Conservation (phyloP, 73 alveolate genomes). For the Paramecium octaurelia region DNA sequence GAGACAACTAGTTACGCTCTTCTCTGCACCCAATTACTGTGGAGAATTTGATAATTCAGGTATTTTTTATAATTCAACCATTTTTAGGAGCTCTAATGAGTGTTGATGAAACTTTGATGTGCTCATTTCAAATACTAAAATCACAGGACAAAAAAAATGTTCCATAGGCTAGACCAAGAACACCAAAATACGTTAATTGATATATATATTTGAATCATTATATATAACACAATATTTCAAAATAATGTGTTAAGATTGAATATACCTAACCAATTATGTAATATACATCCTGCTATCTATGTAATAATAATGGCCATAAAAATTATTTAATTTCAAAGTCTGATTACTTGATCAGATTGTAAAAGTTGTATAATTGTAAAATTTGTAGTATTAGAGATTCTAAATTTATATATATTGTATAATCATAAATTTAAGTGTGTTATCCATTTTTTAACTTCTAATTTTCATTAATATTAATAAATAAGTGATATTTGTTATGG, state of each 20-base stretch:
- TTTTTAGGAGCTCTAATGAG: conserved; percentile 90
- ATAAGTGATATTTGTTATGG: background rate
- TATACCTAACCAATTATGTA: too few relatives aligned
- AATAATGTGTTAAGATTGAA: too few relatives aligned
- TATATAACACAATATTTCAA: background rate
- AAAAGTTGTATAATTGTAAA: too few relatives aligned
- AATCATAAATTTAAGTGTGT: too few relatives aligned
- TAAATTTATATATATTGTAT: too few relatives aligned
- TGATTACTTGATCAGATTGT: too few relatives aligned
- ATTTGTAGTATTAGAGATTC: too few relatives aligned
- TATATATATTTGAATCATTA: background rate
- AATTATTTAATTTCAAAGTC: too few relatives aligned
- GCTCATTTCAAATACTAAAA: conserved; percentile 91
- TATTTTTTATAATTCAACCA: background rate
- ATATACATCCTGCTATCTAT: too few relatives aligned
- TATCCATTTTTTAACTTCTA: too few relatives aligned
- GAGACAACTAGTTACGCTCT: conserved; percentile 90
- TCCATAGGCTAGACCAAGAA: conserved; percentile 53
- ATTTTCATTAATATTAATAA: background rate
- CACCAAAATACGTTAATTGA: conserved; percentile 55
- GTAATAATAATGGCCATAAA: too few relatives aligned
- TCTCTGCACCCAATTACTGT: conserved; percentile 96
- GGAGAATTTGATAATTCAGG: conserved; percentile 97
- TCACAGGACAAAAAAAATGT: conserved; percentile 81
- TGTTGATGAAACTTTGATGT: conserved; percentile 92